Evolutionary conservation across 345 rosid genomes (phyloP), one percentile per base, ranked within the genome.

Genomic region (Eucalyptus melliodora): DNA sequence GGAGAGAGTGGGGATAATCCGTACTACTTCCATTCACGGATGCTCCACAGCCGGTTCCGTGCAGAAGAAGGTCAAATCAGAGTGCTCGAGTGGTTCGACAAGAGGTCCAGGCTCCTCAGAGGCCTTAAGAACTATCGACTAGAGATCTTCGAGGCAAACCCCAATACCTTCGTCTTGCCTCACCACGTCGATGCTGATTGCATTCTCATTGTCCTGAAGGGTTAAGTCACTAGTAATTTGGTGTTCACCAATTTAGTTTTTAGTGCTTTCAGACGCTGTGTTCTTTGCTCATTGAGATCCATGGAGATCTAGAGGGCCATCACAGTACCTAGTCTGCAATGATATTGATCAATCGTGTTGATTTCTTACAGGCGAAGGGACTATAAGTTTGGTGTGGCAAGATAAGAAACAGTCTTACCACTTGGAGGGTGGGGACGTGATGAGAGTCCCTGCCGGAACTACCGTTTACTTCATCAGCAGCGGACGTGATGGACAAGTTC

Each of bases 101-200:
- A 90, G 86, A 92, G 92, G 16, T 93, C 95, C 62, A 81, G 87
- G 69, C 92, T 93, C 34, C 94, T 95, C 37, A 89, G 90, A 16
- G 95, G 94, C 53, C 88, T 96, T 17, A 91, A 92, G 40, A 93
- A 95, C 55, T 91, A 92, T 86, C 91, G 93, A 2, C 87, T 92
- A 30, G 69, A 89, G 26, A 27, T 92, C 4, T 23, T 92, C 50
- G 93, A 94, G 91, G 94, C 90, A 42, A 88, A 92, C 65, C 95
- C 95, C 16, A 87, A 56, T 56, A 95, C 94, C 16, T 93, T 94
- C 83, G 37, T 92, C 47, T 81, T 91, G 19, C 97, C 96, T 47
- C 93, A 89, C 49, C 95, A 92, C 86, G 49, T 7, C 2, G 96
- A 95, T 91, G 94, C 93, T 3, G 95, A 93, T 34, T 50, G 37